A percentile compares a stretch with the other conserved stretches of the same genome.
Evolutionary conservation across 768 basidiomycete genomes (phyloP).

Genomic region (Leucocoprinus leucothites): DNA sequence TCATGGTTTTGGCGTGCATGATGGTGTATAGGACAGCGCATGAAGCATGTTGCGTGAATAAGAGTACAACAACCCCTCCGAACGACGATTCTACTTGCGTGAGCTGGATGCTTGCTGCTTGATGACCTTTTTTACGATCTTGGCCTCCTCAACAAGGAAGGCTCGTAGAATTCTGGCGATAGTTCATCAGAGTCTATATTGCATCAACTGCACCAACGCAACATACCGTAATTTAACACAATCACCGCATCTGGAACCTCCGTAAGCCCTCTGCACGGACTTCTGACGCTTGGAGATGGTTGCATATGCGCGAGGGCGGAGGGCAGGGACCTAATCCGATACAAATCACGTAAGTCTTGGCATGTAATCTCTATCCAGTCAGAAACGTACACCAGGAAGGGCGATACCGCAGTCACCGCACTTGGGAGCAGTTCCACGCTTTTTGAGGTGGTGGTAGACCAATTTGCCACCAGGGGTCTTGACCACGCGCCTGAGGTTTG

Average conservation of each 20-base stretch:
- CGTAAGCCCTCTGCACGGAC: conserved; percentile 94
- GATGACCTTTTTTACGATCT: conserved; percentile 99
- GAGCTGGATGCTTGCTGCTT: conserved; percentile 54
- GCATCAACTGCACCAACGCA: background rate
- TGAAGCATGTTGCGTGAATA: conserved; percentile 18
- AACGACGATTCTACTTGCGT: conserved; percentile 34
- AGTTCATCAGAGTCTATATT: conserved; percentile 3
- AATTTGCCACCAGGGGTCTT: conserved; percentile 99
- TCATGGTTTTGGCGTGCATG: conserved; percentile 25
- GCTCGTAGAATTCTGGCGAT: conserved; percentile 79
- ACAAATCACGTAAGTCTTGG: background rate
- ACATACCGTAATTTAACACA: conserved; percentile 93
- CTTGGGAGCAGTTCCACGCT: conserved; percentile 86
- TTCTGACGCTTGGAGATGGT: conserved; percentile 96
- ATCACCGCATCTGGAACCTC: conserved; percentile 93
- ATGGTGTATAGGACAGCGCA: conserved; percentile 21
- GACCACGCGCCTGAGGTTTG: conserved; percentile 90
- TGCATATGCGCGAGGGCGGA: conserved; percentile 94
- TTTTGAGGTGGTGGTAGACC: conserved; percentile 97
- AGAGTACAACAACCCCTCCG: conserved; percentile 11
- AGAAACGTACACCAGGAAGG: conserved; percentile 81
- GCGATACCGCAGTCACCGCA: conserved; percentile 98
- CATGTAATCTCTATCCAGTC: background rate
- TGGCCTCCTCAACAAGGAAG: conserved; percentile 99
- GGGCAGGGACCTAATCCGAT: conserved; percentile 74